Base-by-base conservation (phyloP, 306 rosid species). In the Canavalia gladiata region DNA sequence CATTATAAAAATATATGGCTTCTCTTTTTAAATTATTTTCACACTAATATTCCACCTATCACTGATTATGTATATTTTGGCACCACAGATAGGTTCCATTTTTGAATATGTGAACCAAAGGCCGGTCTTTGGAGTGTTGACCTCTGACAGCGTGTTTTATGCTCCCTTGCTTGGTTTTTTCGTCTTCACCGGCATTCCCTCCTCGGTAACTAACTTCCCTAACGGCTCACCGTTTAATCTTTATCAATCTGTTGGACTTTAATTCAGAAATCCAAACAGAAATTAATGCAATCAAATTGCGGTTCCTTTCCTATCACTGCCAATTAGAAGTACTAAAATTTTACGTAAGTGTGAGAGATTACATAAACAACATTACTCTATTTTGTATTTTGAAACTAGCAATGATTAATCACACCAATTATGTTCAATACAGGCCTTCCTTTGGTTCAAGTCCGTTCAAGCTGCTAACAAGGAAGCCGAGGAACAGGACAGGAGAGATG, bases 401-500 rank as follows among this genome's bases (percentile, higher is more conserved):
- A 18, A 18, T 18, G 25, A 18, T 18, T 18, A 18, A 18, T 18
- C 25, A 18, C 25, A 18, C 25, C 25, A 18, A 18, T 18, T 18
- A 12, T 72, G 56, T 34, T 86, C 2, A 67, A 62, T 70, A 76
- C 87, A 96, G 99, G 97, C 87, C n/a, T 92, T 88, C 51, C 81
- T 96, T 34, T 96, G 99, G 99, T 90, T 86, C 86, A 93, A 88
- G 86, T 91, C 99, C 0, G 98, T 95, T 79, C 87, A 91, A 85
- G 88, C 84, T 52, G 99, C 99, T 68, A 96, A 96, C 81, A 93
- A 89, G 87, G 98, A 96, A 81, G 99, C 99, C 0, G 99, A 96
- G 65, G 99, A 96, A 47, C 99, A 96, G 74, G 99, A 96, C 84
- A 91, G 77, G 88, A 93, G 82, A 85, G 99, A 96, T 85, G 99